Evolutionary conservation across 208 protist species (phyloP), one percentile per base, ranked within the genome.

Genomic region (Crithidia thermophila): DNA sequence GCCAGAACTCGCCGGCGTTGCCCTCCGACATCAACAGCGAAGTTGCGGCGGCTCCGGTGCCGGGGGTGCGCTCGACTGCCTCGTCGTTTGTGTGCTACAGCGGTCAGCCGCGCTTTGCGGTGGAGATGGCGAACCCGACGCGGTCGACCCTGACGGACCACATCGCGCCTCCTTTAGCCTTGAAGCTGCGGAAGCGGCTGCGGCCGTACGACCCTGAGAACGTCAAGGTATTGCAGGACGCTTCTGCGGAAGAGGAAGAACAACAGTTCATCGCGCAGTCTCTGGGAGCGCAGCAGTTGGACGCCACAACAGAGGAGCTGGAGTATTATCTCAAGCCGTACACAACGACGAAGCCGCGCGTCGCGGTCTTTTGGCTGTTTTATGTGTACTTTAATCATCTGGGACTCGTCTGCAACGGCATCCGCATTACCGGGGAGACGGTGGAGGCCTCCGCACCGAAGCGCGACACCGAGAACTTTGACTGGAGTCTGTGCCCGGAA

Each of bases 31-130:
- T 27, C 21, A 14, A 43, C n/a, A n/a, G 53, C 20, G 49, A 21
- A 7, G 7, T n/a, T 31, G 30, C 11, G 1, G 49, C 20, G 8
- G 36, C 68, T 14, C 40, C 60, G 9, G 14, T 45, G 6, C 21
- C n/a, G 0, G 59, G 53, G 2, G 65, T 75, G 36, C 67, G 60
- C 31, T 51, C 36, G 8, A 28, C 46, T 4, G 67, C 52, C 13
- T 10, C 68, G n/a, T 58, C 58, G 30, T 81, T 81, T 20, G 71
- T 67, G 31, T 81, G 70, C 47, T 81, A 70, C 36, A 71, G 64
- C 3, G 75, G 75, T 3, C 30, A 45, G 13, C 63, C 67, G 11
- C 14, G 52, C 21, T 63, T 68, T 28, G 20, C 53, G 2, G 0
- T 9, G 0, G 10, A 34, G 6, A 21, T 14, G 3, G 14, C 9